phyloP scores from a whole-genome alignment of 305 asterid species.

The Withania somnifera region DNA sequence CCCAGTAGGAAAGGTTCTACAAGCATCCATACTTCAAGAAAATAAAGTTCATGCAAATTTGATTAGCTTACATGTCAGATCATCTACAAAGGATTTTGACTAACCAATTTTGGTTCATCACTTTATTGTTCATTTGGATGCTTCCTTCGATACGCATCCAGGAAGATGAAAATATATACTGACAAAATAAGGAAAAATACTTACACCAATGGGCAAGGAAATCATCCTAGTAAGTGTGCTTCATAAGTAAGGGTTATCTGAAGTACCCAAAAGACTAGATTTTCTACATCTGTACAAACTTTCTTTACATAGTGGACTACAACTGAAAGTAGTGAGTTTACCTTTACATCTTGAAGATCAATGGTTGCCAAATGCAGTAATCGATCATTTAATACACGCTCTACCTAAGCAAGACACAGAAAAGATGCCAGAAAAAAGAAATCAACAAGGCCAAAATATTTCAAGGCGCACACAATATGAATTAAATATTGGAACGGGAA shows the following conservation, averaged over 20 bases:
- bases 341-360: slow-evolving; percentile 92
- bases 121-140: background rate
- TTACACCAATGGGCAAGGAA: background rate
- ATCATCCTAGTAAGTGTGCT: background rate
- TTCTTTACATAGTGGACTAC: background rate
- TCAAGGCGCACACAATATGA: background rate
- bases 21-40: background rate
- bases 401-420: slow-evolving; percentile 46
- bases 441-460: background rate
- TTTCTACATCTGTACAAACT: background rate
- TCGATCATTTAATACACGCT: slow-evolving; percentile 52
- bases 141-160: background rate
- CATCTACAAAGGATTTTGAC: background rate
- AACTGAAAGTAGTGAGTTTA: slow-evolving; percentile 17
- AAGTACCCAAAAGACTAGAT: background rate
- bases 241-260: background rate
- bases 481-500: background rate
- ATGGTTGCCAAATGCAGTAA: slow-evolving; percentile 57
- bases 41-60: background rate
- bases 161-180: background rate
- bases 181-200: background rate
- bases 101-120: background rate
- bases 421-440: slow-evolving; percentile 13
- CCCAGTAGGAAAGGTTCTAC: background rate
- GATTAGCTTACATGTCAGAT: background rate